phyloP scores from a whole-genome alignment of 2,329 filamentous ascomycete genomes.

The Elsinoe arachidis region DNA sequence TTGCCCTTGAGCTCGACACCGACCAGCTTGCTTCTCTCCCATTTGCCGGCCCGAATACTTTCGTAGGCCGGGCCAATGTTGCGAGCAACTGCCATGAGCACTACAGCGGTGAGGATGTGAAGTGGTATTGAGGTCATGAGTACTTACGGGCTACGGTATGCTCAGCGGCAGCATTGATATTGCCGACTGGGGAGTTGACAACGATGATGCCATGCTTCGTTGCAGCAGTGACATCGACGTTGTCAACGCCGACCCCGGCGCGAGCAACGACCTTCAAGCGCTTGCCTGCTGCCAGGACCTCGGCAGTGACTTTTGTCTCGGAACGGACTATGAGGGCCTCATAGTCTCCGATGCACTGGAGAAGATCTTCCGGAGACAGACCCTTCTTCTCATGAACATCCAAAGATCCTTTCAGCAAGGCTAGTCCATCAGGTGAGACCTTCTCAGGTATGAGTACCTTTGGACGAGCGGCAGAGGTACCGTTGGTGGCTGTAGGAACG shows the following conservation, averaged over 20 bases:
- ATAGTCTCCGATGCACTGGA: slow-evolving; percentile 60
- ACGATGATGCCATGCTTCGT: slow-evolving; percentile 68
- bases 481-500: slow-evolving; percentile 20
- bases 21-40: slow-evolving; percentile 66
- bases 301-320: slow-evolving; percentile 69
- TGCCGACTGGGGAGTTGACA: slow-evolving; percentile 70
- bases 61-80: slow-evolving; percentile 63
- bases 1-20: slow-evolving; percentile 73
- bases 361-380: slow-evolving; percentile 54
- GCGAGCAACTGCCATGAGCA: slow-evolving; percentile 65
- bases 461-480: slow-evolving; percentile 26
- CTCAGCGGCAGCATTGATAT: slow-evolving; percentile 72
- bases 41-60: slow-evolving; percentile 61
- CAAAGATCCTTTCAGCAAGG: slow-evolving; percentile 56
- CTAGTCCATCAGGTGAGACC: slow-evolving; percentile 68
- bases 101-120: slow-evolving; percentile 28
- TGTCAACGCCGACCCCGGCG: slow-evolving; percentile 75
- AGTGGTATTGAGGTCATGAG: not conserved
- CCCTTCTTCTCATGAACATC: slow-evolving; percentile 61
- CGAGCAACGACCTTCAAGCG: slow-evolving; percentile 70
- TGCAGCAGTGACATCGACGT: slow-evolving; percentile 66
- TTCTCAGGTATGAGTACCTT: slow-evolving; percentile 70
- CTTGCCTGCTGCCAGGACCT: slow-evolving; percentile 55
- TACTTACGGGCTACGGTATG: slow-evolving; percentile 55
- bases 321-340: slow-evolving; percentile 72